Conservation (phyloP, 2,329 filamentous ascomycete genomes). For the Sporothrix sp. region DNA sequence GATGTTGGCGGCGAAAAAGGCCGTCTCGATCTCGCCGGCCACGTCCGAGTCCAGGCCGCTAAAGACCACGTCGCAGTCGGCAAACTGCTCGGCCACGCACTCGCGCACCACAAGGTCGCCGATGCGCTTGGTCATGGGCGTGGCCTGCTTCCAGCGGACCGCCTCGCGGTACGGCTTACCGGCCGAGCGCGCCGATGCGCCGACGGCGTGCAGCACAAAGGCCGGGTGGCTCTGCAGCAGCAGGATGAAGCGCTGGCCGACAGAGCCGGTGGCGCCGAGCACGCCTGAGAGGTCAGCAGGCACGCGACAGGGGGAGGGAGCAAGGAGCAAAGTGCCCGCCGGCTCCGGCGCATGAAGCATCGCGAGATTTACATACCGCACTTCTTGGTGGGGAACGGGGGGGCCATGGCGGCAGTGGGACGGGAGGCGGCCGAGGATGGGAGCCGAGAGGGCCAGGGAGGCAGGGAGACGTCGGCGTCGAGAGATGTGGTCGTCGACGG, state of each 20-base stretch:
- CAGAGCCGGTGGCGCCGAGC: conserved; percentile 84
- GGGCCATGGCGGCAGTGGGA: conserved; percentile 8
- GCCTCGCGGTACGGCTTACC: conserved; percentile 94
- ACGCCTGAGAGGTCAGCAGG: conserved; percentile 39
- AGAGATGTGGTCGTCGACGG: too few relatives aligned
- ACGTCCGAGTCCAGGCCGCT: conserved; percentile 88
- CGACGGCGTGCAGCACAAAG: conserved; percentile 78
- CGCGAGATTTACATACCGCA: conserved; percentile 16
- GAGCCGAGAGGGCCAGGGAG: too few relatives aligned
- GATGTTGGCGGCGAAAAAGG: conserved; percentile 79
- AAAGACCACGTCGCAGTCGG: conserved; percentile 88
- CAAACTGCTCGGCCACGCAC: conserved; percentile 73
- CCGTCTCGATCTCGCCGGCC: conserved; percentile 85
- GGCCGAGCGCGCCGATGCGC: conserved; percentile 78
- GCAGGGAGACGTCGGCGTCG: neutral
- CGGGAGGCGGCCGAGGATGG: neutral
- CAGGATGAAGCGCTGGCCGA: conserved; percentile 91
- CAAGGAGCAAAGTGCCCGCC: neutral
- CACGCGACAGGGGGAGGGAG: neutral
- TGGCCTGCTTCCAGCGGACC: conserved; percentile 86
- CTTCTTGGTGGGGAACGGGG: conserved; percentile 18
- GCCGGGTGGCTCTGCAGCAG: conserved; percentile 80
- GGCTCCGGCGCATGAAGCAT: neutral
- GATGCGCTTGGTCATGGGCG: conserved; percentile 63
- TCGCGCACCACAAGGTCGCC: conserved; percentile 76